Evolutionary conservation across 2,329 filamentous ascomycete genomes (phyloP).

Genomic region (Akanthomyces muscarius): DNA sequence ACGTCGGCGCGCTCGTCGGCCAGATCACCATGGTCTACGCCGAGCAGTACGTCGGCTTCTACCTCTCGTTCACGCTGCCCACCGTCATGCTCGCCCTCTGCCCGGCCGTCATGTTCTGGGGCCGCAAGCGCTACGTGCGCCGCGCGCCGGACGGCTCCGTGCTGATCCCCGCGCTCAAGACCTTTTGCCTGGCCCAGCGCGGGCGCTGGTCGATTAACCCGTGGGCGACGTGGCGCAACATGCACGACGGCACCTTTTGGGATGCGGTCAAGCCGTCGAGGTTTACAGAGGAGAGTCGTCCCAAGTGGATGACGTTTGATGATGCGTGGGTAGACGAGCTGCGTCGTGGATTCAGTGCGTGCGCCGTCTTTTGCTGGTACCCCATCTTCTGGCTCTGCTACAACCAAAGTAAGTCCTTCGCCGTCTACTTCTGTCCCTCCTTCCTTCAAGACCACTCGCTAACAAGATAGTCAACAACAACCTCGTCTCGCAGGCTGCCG

Average conservation of each 20-base stretch:
- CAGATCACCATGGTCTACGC: constrained; percentile 67
- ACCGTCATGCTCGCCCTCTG: constrained; percentile 61
- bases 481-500: constrained; percentile 58
- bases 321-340: constrained; percentile 77
- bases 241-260: constrained; percentile 59
- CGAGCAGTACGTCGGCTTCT: constrained; percentile 73
- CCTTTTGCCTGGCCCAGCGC: constrained; percentile 61
- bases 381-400: constrained; percentile 57
- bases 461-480: constrained; percentile 48
- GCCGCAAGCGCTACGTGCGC: constrained; percentile 54
- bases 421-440: too few species aligned
- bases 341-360: constrained; percentile 62
- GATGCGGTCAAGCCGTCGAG: constrained; percentile 64
- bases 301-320: constrained; percentile 72
- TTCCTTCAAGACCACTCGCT: constrained; percentile 11
- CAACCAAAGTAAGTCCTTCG: constrained; percentile 35
- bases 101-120: constrained; percentile 58
- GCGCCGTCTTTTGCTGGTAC: constrained; percentile 65
- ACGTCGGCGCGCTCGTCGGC: constrained; percentile 61
- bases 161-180: constrained; percentile 57
- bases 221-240: constrained; percentile 52
- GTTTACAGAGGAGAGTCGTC: constrained; percentile 52
- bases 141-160: constrained; percentile 64
- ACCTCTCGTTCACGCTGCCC: constrained; percentile 64
- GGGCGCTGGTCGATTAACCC: constrained; percentile 68